phyloP scores from a whole-genome alignment of 129 eudicot species.

The Logfia minima region DNA sequence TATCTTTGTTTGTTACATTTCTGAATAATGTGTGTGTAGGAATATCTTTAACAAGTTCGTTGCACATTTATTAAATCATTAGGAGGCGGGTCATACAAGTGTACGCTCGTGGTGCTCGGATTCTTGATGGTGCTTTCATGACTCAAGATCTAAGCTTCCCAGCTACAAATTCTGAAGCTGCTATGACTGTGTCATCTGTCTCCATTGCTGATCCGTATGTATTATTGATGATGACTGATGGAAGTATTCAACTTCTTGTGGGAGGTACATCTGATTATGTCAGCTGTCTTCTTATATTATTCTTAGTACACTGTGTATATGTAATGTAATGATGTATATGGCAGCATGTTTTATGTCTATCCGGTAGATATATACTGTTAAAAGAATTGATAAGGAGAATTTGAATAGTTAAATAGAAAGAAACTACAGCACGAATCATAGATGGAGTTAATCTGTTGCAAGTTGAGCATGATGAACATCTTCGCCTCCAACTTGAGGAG shows the following conservation, averaged over 20 bases:
- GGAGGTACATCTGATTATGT: constrained; percentile 65
- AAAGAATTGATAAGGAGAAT: constrained; percentile 3
- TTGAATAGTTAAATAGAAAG: background rate
- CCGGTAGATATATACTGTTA: background rate
- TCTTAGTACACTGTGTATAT: constrained; percentile 3
- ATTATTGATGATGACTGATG: constrained; percentile 81
- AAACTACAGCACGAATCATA: too few species aligned
- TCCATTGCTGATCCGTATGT: constrained; percentile 98
- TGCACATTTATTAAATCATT: constrained; percentile 3
- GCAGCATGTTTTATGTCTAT: constrained; percentile 19
- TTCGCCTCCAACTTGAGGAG: too few species aligned
- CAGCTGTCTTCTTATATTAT: background rate
- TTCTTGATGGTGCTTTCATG: constrained; percentile 95
- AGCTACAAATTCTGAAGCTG: constrained; percentile 56
- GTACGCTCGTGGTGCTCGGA: constrained; percentile 85
- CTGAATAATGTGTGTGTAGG: background rate
- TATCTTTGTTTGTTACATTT: background rate
- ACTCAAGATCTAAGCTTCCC: constrained; percentile 79
- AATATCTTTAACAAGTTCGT: background rate
- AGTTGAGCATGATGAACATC: too few species aligned
- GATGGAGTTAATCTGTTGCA: too few species aligned
- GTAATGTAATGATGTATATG: background rate
- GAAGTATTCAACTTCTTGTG: constrained; percentile 92
- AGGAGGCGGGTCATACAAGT: constrained; percentile 95
- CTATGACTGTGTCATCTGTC: constrained; percentile 71